Conservation (phyloP, 345 rosid species). For the Syzygium jambos region DNA sequence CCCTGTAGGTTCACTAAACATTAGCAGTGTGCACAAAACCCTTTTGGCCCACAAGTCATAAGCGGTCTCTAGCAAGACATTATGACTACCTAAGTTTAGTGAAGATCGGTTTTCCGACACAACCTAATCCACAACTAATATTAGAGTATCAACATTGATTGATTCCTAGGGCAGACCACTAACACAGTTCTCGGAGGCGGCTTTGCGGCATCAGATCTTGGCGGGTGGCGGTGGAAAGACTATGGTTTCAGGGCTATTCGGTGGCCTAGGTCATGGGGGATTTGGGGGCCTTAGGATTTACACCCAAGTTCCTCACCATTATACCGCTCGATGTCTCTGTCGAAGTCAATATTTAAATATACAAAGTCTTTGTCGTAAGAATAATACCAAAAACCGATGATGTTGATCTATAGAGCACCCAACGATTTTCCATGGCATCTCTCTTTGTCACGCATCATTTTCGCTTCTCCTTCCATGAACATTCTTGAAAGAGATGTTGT, state of each 20-base stretch:
- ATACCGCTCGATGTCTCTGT: not conserved
- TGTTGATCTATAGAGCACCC: not conserved
- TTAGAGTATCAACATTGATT: no score
- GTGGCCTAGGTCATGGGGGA: not conserved
- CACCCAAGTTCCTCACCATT: not conserved
- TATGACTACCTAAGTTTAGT: no score
- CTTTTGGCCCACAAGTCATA: no score
- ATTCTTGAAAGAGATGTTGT: not conserved
- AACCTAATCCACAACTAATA: no score
- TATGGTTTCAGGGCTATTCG: not conserved
- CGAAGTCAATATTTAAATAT: not conserved
- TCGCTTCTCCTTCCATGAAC: not conserved
- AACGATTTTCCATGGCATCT: not conserved
- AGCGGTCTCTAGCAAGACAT: no score
- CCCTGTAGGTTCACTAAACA: no score
- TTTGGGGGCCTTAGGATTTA: not conserved
- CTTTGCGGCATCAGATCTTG: not conserved
- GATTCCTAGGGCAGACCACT: no score
- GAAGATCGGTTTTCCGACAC: no score
- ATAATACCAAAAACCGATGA: not conserved
- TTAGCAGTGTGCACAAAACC: no score
- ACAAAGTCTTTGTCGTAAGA: not conserved
- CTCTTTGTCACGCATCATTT: not conserved
- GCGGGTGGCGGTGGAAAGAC: not conserved
- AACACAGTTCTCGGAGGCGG: not conserved